These are phyloP conservation scores for Globisporangium iwayamae DNA, from an alignment of 352 stramenopile genomes.

Conservation along the genomic window DNA sequence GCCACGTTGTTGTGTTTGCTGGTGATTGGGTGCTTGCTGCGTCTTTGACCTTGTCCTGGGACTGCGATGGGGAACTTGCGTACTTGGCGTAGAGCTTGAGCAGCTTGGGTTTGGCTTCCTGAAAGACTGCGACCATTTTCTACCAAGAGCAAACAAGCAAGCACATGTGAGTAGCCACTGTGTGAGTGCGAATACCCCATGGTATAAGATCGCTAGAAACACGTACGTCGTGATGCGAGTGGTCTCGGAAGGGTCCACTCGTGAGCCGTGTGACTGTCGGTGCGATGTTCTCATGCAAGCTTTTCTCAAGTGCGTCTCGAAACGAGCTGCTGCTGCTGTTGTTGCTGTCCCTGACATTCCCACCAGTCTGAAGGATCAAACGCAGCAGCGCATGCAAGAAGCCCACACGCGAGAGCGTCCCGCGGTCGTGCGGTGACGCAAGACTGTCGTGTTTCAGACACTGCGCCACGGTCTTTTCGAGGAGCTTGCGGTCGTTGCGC, in stretches of 20 bases:
- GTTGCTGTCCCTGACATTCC: conserved; percentile 15
- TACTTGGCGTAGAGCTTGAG: conserved; percentile 71
- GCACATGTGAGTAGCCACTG: neutral
- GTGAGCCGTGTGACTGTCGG: conserved; percentile 59
- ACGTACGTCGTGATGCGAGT: conserved; percentile 69
- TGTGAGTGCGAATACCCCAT: neutral
- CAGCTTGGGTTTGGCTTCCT: conserved; percentile 74
- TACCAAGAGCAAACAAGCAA: conserved; percentile 11
- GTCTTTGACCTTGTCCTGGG: conserved; percentile 15
- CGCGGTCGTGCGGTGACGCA: conserved; percentile 45
- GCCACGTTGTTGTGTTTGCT: conserved; percentile 31
- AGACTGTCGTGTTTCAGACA: conserved; percentile 37
- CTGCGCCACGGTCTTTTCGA: conserved; percentile 42
- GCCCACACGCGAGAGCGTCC: conserved; percentile 56
- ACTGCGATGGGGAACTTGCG: conserved; percentile 11
- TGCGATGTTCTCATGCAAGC: conserved; percentile 38
- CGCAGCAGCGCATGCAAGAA: conserved; percentile 68
- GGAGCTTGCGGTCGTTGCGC: conserved; percentile 22
- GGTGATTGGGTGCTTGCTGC: neutral
- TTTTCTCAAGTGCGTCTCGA: conserved; percentile 37
- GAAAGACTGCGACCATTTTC: conserved; percentile 64
- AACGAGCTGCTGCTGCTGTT: conserved; percentile 12
- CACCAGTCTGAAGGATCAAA: conserved; percentile 19
- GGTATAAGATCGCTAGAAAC: neutral
- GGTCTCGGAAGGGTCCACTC: conserved; percentile 65